Evolutionary conservation across 1,284 basidiomycete genomes (phyloP).

Genomic region (Sporisorium sorghi): DNA sequence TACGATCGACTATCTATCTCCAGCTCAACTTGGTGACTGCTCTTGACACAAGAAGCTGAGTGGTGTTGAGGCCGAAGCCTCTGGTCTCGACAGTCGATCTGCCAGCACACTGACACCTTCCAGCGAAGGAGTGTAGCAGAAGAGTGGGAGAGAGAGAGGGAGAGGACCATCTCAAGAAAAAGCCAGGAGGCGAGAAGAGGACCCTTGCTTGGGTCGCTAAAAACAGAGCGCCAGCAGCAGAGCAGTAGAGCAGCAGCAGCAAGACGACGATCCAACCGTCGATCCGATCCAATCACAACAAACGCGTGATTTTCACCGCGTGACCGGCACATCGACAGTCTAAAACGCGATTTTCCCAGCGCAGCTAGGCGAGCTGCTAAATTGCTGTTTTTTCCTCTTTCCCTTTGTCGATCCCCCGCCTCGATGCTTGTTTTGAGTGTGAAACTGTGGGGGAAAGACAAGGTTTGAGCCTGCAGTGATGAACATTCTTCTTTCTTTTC

Average conservation of each 20-base stretch:
- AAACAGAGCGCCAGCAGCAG: neutral
- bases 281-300: conserved; percentile 5
- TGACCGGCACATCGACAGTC: conserved; percentile 5
- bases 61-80: too few relatives aligned
- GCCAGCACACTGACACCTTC: too few relatives aligned
- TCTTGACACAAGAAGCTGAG: too few relatives aligned
- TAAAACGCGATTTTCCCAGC: neutral
- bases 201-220: conserved; percentile 2
- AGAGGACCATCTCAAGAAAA: too few relatives aligned
- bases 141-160: too few relatives aligned
- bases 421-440: neutral
- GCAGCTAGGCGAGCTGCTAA: conserved; percentile 1
- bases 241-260: conserved; percentile 9
- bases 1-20: neutral
- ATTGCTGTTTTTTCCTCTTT: neutral
- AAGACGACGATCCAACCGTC: conserved; percentile 5
- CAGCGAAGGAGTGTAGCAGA: neutral
- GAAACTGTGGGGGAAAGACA: conserved; percentile 10
- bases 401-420: neutral
- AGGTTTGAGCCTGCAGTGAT: neutral
- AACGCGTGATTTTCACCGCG: neutral
- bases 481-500: conserved; percentile 9
- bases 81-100: too few relatives aligned
- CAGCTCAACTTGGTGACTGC: too few relatives aligned
- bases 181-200: neutral